phyloP scores from a whole-genome alignment of 192 early-diverging fungal genomes.

The Podochytrium sp. region DNA sequence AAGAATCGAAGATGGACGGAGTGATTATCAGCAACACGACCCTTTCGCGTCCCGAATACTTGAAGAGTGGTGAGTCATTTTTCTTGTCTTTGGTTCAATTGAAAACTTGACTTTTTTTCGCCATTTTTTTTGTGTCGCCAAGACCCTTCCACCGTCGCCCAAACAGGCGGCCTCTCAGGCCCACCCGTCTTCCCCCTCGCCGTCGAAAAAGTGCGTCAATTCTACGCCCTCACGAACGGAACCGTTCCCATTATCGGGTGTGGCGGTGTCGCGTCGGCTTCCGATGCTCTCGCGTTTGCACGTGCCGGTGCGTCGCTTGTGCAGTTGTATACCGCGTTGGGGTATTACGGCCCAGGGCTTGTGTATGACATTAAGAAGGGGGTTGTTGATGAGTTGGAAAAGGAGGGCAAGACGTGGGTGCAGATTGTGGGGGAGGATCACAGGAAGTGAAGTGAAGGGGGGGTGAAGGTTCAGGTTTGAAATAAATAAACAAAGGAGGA shows the following conservation, averaged over 20 bases:
- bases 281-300: conserved; percentile 81
- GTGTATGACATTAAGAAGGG: conserved; percentile 80
- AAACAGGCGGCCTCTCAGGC: conserved; percentile 86
- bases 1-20: conserved; percentile 76
- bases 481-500: too few species aligned
- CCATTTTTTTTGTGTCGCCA: neutral
- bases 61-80: conserved; percentile 56
- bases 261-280: conserved; percentile 78
- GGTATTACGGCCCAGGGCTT: conserved; percentile 77
- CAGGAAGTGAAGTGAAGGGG: conserved; percentile 11
- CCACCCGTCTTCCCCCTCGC: conserved; percentile 73
- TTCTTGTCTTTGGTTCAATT: neutral
- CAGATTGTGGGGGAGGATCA: conserved; percentile 52
- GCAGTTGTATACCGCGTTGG: conserved; percentile 82
- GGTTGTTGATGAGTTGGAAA: conserved; percentile 65
- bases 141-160: conserved; percentile 6
- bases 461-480: too few species aligned
- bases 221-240: conserved; percentile 79
- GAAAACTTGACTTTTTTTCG: conserved; percentile 1
- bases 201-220: conserved; percentile 57
- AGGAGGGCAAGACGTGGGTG: conserved; percentile 71
- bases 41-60: conserved; percentile 63
- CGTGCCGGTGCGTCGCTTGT: conserved; percentile 80
- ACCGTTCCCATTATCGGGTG: conserved; percentile 84
- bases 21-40: conserved; percentile 92